phyloP scores from a whole-genome alignment of 441 rosid genomes.

The Eutrema salsugineum region DNA sequence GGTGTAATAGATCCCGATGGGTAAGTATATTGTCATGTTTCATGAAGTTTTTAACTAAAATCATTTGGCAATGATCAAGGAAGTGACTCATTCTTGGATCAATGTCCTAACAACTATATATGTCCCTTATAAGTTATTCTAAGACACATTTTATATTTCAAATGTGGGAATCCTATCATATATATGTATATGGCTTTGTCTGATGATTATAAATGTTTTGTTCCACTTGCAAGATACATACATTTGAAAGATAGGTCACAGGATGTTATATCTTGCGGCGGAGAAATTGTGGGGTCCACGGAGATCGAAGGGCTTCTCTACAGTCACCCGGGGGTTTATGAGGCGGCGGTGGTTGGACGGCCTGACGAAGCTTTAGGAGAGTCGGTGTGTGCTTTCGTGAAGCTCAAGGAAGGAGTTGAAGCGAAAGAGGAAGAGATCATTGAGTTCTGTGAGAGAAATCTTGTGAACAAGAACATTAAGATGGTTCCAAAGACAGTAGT shows the following conservation, averaged over 20 bases:
- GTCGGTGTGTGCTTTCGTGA: slow-evolving; percentile 60
- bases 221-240: slow-evolving; percentile 20
- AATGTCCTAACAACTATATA: too few relatives aligned
- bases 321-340: slow-evolving; percentile 53
- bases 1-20: slow-evolving; percentile 59
- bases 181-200: background rate
- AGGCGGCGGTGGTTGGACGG: slow-evolving; percentile 54
- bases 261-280: slow-evolving; percentile 53
- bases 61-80: too few relatives aligned
- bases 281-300: slow-evolving; percentile 53
- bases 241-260: slow-evolving; percentile 55
- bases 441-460: slow-evolving; percentile 34
- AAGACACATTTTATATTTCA: too few relatives aligned
- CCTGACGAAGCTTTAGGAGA: slow-evolving; percentile 60
- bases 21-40: background rate
- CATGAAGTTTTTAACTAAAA: background rate
- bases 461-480: slow-evolving; percentile 43
- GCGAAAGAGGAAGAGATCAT: slow-evolving; percentile 39
- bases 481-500: slow-evolving; percentile 54
- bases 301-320: slow-evolving; percentile 58
- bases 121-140: too few relatives aligned
- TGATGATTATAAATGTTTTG: background rate
- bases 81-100: too few relatives aligned
- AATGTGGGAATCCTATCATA: background rate
- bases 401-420: slow-evolving; percentile 42